phyloP scores from a whole-genome alignment of 202 grass and related monocot species.

The Saccharum hybrid region DNA sequence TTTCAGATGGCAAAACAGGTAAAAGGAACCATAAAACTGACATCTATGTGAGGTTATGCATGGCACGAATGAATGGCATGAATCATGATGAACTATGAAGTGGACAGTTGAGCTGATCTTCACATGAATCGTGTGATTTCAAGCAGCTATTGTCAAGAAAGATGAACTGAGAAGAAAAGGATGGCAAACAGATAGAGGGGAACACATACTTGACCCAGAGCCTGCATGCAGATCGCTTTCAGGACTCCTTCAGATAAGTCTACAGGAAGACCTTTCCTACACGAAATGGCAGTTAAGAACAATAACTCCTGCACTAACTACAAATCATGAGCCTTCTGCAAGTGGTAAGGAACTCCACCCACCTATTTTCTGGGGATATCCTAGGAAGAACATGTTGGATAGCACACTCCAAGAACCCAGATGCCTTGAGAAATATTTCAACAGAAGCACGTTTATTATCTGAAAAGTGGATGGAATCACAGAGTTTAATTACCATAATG shows the following conservation, averaged over 20 bases:
- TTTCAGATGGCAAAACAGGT: neutral
- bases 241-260: constrained; percentile 69
- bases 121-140: constrained; percentile 44
- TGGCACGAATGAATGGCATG: neutral
- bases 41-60: neutral
- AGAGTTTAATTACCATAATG: neutral
- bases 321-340: constrained; percentile 29
- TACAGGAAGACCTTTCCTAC: constrained; percentile 79
- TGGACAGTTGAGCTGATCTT: constrained; percentile 37
- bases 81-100: constrained; percentile 1
- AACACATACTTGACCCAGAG: constrained; percentile 65
- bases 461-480: constrained; percentile 28
- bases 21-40: constrained; percentile 1
- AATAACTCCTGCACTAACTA: constrained; percentile 41
- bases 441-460: constrained; percentile 63
- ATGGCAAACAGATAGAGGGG: neutral
- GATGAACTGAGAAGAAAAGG: neutral
- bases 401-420: constrained; percentile 69
- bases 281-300: constrained; percentile 49
- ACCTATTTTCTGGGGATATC: constrained; percentile 65
- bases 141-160: constrained; percentile 22
- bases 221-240: constrained; percentile 73
- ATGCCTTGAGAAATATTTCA: constrained; percentile 76
- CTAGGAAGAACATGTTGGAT: constrained; percentile 63
- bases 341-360: constrained; percentile 15